Conservation (phyloP, 2,329 filamentous ascomycete species). For the Colletotrichum lentis region DNA sequence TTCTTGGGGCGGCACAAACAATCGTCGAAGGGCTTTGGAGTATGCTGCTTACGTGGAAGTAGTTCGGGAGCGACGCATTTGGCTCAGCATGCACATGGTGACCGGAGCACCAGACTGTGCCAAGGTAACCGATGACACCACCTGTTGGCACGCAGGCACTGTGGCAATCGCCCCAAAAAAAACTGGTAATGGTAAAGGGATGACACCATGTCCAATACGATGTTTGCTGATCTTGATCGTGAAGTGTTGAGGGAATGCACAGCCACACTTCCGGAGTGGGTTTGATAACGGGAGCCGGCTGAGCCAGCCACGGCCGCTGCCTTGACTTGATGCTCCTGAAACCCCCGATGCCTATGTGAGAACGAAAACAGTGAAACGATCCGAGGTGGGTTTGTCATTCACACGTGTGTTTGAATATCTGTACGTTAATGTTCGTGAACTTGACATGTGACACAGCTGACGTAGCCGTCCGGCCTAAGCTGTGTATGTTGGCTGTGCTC, state of each 20-base stretch:
- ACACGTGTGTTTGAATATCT: not conserved
- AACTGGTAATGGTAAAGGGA: not conserved
- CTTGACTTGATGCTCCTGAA: not conserved
- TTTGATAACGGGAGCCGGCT: slow-evolving; percentile 1
- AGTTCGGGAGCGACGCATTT: not conserved
- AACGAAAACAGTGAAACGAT: not conserved
- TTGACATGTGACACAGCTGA: not conserved
- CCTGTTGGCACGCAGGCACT: too few species aligned
- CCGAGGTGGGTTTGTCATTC: not conserved
- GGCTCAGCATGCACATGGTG: not conserved
- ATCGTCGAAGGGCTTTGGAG: not conserved
- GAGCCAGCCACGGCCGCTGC: not conserved
- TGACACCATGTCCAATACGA: not conserved
- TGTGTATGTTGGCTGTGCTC: not conserved
- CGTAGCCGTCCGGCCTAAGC: not conserved
- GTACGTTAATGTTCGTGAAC: not conserved
- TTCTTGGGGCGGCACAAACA: slow-evolving; percentile 4
- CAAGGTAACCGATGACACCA: not conserved
- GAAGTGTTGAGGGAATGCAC: not conserved
- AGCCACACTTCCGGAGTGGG: slow-evolving; percentile 15
- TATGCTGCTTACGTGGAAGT: not conserved
- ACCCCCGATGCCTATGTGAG: not conserved
- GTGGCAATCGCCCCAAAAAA: not conserved
- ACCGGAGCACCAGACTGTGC: not conserved
- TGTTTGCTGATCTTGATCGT: not conserved